Evolutionary conservation across 352 stramenopile genomes (phyloP).

Genomic region (Globisporangium ultimum): DNA sequence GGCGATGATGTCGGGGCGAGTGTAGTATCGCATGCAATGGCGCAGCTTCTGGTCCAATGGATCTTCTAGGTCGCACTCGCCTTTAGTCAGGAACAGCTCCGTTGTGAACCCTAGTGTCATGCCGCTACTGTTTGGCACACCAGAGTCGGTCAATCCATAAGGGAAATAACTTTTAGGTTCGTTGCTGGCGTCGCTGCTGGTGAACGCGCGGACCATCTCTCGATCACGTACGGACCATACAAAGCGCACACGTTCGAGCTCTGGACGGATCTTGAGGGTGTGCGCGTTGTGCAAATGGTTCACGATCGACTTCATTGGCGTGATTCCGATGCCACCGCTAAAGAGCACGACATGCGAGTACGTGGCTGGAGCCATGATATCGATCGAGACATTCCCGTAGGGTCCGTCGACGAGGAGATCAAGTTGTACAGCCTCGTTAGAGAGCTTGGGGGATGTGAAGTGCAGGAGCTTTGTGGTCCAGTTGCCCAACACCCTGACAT

Average conservation of each 20-base stretch:
- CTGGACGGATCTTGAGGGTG: slow-evolving; percentile 8
- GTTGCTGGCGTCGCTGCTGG: not conserved
- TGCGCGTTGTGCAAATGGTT: slow-evolving; percentile 12
- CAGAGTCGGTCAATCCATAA: not conserved
- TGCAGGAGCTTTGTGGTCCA: slow-evolving; percentile 60
- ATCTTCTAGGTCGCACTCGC: slow-evolving; percentile 23
- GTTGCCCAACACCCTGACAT: slow-evolving; percentile 56
- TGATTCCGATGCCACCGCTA: slow-evolving; percentile 17
- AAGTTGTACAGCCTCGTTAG: slow-evolving; percentile 9
- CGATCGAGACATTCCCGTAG: slow-evolving; percentile 40
- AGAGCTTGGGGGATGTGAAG: slow-evolving; percentile 16
- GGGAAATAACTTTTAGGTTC: slow-evolving; percentile 8
- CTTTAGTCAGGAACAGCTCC: slow-evolving; percentile 33
- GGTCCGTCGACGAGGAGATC: slow-evolving; percentile 47
- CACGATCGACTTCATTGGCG: slow-evolving; percentile 16
- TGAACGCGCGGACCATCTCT: slow-evolving; percentile 27
- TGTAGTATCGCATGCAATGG: slow-evolving; percentile 16
- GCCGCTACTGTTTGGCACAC: not conserved
- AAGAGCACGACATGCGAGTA: slow-evolving; percentile 58
- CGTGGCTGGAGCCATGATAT: slow-evolving; percentile 27
- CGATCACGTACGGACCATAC: slow-evolving; percentile 42
- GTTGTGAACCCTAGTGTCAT: slow-evolving; percentile 20
- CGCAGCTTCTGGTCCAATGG: slow-evolving; percentile 20
- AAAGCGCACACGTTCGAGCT: slow-evolving; percentile 36
- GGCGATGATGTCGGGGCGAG: slow-evolving; percentile 22